phyloP scores from a whole-genome alignment of 1,139 yeast species.

The Zygosaccharomyces pseudobailii region DNA sequence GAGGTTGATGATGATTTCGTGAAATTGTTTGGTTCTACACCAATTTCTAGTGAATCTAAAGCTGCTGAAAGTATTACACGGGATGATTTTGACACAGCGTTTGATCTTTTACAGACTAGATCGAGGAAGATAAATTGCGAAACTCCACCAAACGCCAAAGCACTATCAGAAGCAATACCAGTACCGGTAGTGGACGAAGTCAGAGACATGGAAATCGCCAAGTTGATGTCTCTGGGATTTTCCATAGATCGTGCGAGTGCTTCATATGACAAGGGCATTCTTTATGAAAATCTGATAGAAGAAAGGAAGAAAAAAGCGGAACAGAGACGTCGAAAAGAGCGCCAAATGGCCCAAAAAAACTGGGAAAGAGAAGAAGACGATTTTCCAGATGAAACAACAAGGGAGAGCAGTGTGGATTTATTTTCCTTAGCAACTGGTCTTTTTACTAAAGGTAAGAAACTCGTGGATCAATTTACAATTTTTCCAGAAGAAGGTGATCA shows the following conservation, averaged over 20 bases:
- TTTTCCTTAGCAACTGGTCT: conserved; percentile 24
- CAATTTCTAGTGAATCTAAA: neutral
- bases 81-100: conserved; percentile 15
- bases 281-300: conserved; percentile 22
- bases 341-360: neutral
- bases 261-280: conserved; percentile 24
- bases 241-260: conserved; percentile 21
- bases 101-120: conserved; percentile 10
- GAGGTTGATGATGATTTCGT: conserved; percentile 17
- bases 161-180: neutral
- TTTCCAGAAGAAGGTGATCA: conserved; percentile 19
- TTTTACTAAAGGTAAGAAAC: conserved; percentile 26
- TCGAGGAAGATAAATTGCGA: neutral
- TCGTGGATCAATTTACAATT: conserved; percentile 25
- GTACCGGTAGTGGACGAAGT: conserved; percentile 28
- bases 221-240: conserved; percentile 30
- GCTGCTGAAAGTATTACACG: neutral
- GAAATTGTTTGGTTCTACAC: conserved; percentile 15
- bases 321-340: conserved; percentile 1
- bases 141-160: conserved; percentile 3
- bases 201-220: conserved; percentile 33
- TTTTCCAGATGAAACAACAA: neutral
- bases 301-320: conserved; percentile 9
- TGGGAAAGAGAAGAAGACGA: neutral
- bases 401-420: conserved; percentile 3